phyloP scores from a whole-genome alignment of 441 rosid genomes.

The Oxalis stricta region DNA sequence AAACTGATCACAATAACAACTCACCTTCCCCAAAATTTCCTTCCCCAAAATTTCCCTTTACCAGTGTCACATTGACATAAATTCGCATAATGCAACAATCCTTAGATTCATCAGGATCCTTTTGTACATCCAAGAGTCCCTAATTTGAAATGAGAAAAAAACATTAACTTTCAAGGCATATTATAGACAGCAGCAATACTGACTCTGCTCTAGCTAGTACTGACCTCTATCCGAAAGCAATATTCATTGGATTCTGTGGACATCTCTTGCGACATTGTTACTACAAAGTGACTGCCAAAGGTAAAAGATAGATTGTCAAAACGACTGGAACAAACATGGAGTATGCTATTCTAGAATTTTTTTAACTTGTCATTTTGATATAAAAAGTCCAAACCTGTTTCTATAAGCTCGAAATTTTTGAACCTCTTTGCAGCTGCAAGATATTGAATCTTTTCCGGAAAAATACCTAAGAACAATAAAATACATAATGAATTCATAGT shows the following conservation, averaged over 20 bases:
- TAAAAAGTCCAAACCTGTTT: conserved; percentile 39
- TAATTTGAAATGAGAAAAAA: conserved; percentile 10
- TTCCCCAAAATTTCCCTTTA: conserved; percentile 80
- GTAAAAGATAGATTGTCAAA: conserved; percentile 16
- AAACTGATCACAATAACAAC: background rate
- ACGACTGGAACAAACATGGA: conserved; percentile 5
- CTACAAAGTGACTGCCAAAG: conserved; percentile 55
- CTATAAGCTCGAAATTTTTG: conserved; percentile 72
- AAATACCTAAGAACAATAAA: conserved; percentile 4
- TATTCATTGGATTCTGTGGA: conserved; percentile 85
- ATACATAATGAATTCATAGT: background rate
- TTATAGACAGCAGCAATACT: conserved; percentile 1
- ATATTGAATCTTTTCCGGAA: conserved; percentile 64
- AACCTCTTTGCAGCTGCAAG: conserved; percentile 76
- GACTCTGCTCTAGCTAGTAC: conserved; percentile 19
- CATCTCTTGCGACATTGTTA: conserved; percentile 83
- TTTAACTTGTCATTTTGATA: no score
- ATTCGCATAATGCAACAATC: conserved; percentile 61
- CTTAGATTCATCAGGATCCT: conserved; percentile 36
- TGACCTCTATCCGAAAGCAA: conserved; percentile 85
- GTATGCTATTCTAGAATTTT: no score
- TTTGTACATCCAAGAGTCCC: conserved; percentile 77
- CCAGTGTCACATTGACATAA: conserved; percentile 68
- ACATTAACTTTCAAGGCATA: no score
- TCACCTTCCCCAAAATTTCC: conserved; percentile 17